Evolutionary conservation across 106 monocot species (phyloP), one percentile per base, ranked within the genome.

Genomic region (Chionographis japonica): DNA sequence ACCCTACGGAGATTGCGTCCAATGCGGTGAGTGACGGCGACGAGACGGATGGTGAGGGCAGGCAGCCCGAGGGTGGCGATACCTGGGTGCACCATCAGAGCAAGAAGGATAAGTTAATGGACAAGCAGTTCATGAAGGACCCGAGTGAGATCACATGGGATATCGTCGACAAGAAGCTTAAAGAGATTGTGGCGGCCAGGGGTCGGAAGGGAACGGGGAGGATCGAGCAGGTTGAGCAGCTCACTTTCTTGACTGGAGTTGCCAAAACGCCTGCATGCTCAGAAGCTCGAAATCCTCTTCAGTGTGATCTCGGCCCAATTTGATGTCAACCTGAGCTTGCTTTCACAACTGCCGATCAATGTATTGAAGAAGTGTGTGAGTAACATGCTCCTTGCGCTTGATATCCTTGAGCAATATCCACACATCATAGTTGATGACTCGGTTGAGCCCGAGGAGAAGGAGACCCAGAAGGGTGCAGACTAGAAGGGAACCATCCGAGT

Each of bases 221-320:
- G 36, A 74, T 92, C 37, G 95, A 97, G 70, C 95, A 86, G 50
- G 92, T 97, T 8, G 95, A 97, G 56, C 89, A 97, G 68, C 89
- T 97, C 10, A 92, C 89, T 4, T 92, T 86, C 65, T 68, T 97
- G 54, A 92, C 92, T 4, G 80, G 86, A 17, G 89, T 92, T 70
- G 95, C 95, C 2, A 97, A 97, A 65, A 89, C 95, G 35, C 92
- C 95, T 16, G n/a, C n/a, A n/a, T n/a, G 95, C 95, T 2, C 95
- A 97, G 80, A 97, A 92, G 78, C 74, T 97, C 13, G 86, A 87
- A 37, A 89, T 97, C 43, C 57, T 92, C 1, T 92, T 97, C 27
- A 76, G 80, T 66, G 82, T 97, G 27, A 92, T 97, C 14, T 86
- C 92, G 4, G 79, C 95, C 2, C 95, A 97, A 36, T 97, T 97